A percentile compares a stretch with the other conserved stretches of the same genome.
Conservation (phyloP, 768 basidiomycete species). For the Basidioascus undulatus region DNA sequence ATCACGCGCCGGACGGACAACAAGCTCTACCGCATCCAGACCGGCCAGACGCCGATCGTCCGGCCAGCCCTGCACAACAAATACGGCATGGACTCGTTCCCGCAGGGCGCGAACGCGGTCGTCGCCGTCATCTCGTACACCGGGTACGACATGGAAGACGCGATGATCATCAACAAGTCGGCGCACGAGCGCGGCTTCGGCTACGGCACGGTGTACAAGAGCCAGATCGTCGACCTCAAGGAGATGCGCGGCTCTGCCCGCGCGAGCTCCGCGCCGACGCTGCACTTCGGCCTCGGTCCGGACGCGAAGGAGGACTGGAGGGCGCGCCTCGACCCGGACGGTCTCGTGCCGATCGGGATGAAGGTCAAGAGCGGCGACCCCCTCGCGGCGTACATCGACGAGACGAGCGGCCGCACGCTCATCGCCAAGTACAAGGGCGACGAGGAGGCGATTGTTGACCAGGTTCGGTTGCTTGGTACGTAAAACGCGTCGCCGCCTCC, state of each 20-base stretch:
- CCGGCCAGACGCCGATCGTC: constrained; percentile 82
- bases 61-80: constrained; percentile 73
- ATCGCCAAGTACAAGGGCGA: constrained; percentile 94
- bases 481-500: not conserved
- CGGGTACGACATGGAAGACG: constrained; percentile 99
- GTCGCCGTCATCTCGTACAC: constrained; percentile 99
- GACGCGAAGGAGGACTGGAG: constrained; percentile 32
- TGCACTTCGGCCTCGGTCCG: constrained; percentile 68
- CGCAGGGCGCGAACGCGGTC: constrained; percentile 90
- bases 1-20: constrained; percentile 85
- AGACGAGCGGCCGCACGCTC: constrained; percentile 53
- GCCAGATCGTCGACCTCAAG: constrained; percentile 70
- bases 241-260: constrained; percentile 38
- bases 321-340: constrained; percentile 50
- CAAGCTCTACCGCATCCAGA: constrained; percentile 88
- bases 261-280: constrained; percentile 33
- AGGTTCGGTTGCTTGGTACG: constrained; percentile 70
- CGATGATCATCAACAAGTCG: constrained; percentile 98
- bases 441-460: constrained; percentile 66
- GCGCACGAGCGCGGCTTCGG: constrained; percentile 93
- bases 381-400: constrained; percentile 68
- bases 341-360: constrained; percentile 54
- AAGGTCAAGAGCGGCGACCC: constrained; percentile 47
- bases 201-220: constrained; percentile 91
- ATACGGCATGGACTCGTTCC: constrained; percentile 96